phyloP scores from a whole-genome alignment of 768 basidiomycete genomes.

The Tylopilus sp. region DNA sequence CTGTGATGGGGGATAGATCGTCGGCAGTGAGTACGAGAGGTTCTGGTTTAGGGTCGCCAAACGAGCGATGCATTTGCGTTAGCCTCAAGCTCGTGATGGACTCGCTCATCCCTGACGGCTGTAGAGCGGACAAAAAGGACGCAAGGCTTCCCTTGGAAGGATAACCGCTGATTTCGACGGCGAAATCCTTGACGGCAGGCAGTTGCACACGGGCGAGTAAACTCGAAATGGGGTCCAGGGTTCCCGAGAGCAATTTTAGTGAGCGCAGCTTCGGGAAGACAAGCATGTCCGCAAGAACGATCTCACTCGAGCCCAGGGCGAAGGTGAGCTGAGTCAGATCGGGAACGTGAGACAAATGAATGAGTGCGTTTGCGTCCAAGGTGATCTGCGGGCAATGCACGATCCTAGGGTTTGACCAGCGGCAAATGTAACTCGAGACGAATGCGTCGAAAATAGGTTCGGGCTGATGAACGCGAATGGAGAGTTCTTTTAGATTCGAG shows the following conservation, averaged over 20 bases:
- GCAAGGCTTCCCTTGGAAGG: background rate
- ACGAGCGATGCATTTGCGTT: background rate
- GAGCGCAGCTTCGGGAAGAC: background rate
- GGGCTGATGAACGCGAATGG: background rate
- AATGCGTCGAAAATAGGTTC: background rate
- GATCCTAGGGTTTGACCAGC: slow-evolving; percentile 3
- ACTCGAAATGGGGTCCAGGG: background rate
- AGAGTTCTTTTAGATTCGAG: background rate
- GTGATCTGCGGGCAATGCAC: background rate
- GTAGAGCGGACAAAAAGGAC: background rate
- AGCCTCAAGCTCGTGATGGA: background rate
- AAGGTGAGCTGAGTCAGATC: background rate
- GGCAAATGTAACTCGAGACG: background rate
- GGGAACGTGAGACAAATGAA: slow-evolving; percentile 1
- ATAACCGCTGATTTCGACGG: background rate
- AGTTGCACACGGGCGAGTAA: background rate
- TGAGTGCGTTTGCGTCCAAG: slow-evolving; percentile 1
- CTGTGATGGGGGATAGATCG: slow-evolving; percentile 1
- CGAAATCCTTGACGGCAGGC: background rate
- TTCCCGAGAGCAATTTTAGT: background rate
- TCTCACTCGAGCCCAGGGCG: background rate
- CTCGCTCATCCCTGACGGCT: background rate
- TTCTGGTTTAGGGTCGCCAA: background rate
- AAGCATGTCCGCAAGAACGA: background rate
- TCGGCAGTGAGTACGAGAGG: background rate